Evolutionary conservation across 768 basidiomycete genomes (phyloP), one percentile per base, ranked within the genome.

Genomic region (Steccherinum ochraceum): DNA sequence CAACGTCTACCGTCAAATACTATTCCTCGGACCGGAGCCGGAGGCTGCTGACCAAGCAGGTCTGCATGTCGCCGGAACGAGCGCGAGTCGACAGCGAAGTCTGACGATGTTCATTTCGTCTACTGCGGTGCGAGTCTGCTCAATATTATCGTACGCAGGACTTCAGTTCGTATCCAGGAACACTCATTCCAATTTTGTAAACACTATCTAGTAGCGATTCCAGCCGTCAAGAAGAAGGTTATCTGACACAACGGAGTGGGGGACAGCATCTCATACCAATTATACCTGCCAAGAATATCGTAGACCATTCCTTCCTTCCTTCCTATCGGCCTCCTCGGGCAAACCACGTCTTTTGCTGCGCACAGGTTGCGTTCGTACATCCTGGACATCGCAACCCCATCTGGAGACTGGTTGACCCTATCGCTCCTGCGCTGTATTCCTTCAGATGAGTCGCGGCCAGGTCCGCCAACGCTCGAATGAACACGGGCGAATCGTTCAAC

Each of bases 401-500:
- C 71, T 97, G 95, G 24, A 81, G 71, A 58, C 87, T 89, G 39
- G 81, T 80, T 12, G 83, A 81, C 3, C 81, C 81, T 40, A 56
- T 57, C 56, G 73, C 75, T 12, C 86, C 85, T 2, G 72, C 54
- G 13, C 68, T 66, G 60, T 79, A 81, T 35, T 83, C 79, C 46
- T 74, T 76, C 57, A 98, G 72, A 68, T 99, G 96, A 46, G 79
- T 73, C 21, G 84, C 75, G 23, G 83, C 84, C 52, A 99, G 86
- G 68, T 99, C 95, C 12, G 96, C 95, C 24, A 98, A 72, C 10
- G 93, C 95, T 18, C 91, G 84, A 58, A 96, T 87, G 67, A 99
- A 98, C 49, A 94, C 90, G 0, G 96, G 95, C 7, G 92, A 95
- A 55, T 86, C 93, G 67, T 99, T 99, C 50, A 98, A 74, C 5